phyloP scores from a whole-genome alignment of 2,329 filamentous ascomycete species.

The Fusarium lyarnte region DNA sequence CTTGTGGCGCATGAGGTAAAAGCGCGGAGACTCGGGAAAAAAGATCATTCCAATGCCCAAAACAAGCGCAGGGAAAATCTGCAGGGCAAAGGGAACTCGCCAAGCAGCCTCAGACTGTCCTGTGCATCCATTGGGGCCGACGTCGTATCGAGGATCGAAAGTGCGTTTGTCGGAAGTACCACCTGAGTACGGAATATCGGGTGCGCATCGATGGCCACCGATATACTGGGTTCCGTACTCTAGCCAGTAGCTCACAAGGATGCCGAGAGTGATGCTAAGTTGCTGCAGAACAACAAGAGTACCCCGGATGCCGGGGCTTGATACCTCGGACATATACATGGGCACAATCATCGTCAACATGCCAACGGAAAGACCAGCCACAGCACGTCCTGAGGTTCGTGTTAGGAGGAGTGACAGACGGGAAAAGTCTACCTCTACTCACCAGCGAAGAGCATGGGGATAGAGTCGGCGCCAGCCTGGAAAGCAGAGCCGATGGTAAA shows the following conservation, averaged over 20 bases:
- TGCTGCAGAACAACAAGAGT: slow-evolving; percentile 56
- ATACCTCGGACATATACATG: slow-evolving; percentile 58
- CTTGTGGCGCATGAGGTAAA: slow-evolving; percentile 39
- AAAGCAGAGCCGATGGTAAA: slow-evolving; percentile 55
- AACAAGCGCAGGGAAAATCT: slow-evolving; percentile 42
- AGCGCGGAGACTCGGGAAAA: slow-evolving; percentile 43
- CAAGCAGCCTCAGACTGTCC: slow-evolving; percentile 32
- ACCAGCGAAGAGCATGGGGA: slow-evolving; percentile 54
- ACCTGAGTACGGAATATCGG: neutral
- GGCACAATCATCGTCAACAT: slow-evolving; percentile 50
- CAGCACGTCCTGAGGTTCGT: neutral
- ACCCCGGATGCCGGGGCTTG: slow-evolving; percentile 59
- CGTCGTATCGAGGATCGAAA: neutral
- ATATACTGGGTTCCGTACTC: slow-evolving; percentile 45
- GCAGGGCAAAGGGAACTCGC: slow-evolving; percentile 44
- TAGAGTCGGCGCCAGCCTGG: slow-evolving; percentile 52
- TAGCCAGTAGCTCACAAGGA: slow-evolving; percentile 46
- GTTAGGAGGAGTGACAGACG: neutral
- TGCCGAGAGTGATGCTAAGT: slow-evolving; percentile 46
- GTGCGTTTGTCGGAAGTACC: neutral
- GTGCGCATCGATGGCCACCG: slow-evolving; percentile 2
- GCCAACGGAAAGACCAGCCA: neutral
- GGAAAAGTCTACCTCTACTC: neutral
- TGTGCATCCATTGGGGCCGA: neutral
- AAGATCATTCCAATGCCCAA: slow-evolving; percentile 40